These are phyloP conservation scores for Platanthera guangdongensis DNA, from an alignment of 106 monocot species.

Conservation along the genomic window DNA sequence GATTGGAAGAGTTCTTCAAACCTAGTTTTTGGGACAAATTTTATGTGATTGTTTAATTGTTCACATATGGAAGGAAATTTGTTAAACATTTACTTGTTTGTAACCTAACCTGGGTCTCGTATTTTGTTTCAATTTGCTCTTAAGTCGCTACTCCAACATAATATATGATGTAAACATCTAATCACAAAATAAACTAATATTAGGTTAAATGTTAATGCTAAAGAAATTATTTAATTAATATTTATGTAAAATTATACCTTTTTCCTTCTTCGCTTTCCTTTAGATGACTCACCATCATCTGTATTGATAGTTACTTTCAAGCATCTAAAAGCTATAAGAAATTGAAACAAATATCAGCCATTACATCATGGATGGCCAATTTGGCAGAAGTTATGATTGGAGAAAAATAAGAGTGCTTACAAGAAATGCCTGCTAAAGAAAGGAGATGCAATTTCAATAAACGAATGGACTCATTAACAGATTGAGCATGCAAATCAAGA, in stretches of 20 bases:
- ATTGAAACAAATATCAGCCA: slow-evolving; percentile 7
- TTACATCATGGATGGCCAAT: neutral
- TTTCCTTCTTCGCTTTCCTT: slow-evolving; percentile 39
- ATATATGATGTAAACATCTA: too few species aligned
- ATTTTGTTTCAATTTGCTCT: too few species aligned
- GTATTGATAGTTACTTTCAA: slow-evolving; percentile 54
- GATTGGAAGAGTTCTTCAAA: too few species aligned
- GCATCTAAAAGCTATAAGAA: slow-evolving; percentile 33
- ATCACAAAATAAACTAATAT: neutral
- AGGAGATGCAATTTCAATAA: slow-evolving; percentile 52
- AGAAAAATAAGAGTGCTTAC: slow-evolving; percentile 25
- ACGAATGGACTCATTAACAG: slow-evolving; percentile 34
- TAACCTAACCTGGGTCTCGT: too few species aligned
- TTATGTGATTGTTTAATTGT: too few species aligned
- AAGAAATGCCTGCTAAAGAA: slow-evolving; percentile 49
- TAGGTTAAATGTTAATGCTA: neutral
- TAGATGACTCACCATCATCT: slow-evolving; percentile 31
- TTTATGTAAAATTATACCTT: slow-evolving; percentile 23
- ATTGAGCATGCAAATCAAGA: slow-evolving; percentile 51
- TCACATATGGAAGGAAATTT: too few species aligned
- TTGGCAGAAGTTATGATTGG: neutral
- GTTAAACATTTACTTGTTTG: too few species aligned
- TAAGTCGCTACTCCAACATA: too few species aligned
- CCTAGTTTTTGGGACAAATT: too few species aligned
- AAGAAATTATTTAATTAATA: neutral